A percentile compares a stretch with the other conserved stretches of the same genome.
phyloP scores from a whole-genome alignment of 2,329 filamentous ascomycete genomes.

The Neoscytalidium dimidiatum region DNA sequence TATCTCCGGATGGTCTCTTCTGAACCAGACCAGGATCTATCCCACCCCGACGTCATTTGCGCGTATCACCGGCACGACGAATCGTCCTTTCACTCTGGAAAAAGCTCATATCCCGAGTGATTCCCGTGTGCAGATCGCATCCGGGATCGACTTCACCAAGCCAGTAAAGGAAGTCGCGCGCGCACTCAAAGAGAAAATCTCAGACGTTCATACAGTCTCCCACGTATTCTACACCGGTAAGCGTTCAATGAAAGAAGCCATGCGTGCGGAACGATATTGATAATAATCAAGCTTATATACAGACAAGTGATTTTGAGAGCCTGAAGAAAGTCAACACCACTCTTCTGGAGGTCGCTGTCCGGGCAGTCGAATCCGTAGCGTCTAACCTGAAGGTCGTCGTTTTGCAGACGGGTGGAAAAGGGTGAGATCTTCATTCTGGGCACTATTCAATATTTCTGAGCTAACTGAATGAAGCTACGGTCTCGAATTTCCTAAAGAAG shows the following conservation, averaged over 20 bases:
- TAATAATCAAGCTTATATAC: slow-evolving; percentile 30
- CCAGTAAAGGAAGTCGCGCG: slow-evolving; percentile 34
- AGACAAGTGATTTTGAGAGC: slow-evolving; percentile 29
- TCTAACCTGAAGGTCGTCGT: slow-evolving; percentile 32
- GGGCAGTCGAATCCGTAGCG: slow-evolving; percentile 32
- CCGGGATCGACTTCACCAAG: slow-evolving; percentile 43
- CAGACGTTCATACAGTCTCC: slow-evolving; percentile 38
- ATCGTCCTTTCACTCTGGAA: slow-evolving; percentile 42
- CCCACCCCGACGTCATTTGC: slow-evolving; percentile 46
- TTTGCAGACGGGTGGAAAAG: slow-evolving; percentile 23
- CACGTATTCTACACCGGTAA: slow-evolving; percentile 44
- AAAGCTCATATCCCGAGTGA: slow-evolving; percentile 40
- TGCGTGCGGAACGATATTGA: neutral
- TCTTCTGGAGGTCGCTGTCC: slow-evolving; percentile 41
- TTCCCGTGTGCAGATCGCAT: slow-evolving; percentile 39
- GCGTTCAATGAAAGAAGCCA: neutral
- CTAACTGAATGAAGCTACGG: neutral
- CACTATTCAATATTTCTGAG: neutral
- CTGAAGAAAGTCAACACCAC: slow-evolving; percentile 39
- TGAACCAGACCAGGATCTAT: slow-evolving; percentile 50
- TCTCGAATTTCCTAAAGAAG: neutral
- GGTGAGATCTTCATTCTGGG: neutral
- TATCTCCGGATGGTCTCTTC: slow-evolving; percentile 54
- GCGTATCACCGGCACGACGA: slow-evolving; percentile 51
- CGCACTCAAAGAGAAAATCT: slow-evolving; percentile 38